Percentiles rank a stretch among this genome's conserved stretches.
Evolutionary conservation across 1,284 basidiomycete species (phyloP).

Genomic region (Sphagnurus paluster): DNA sequence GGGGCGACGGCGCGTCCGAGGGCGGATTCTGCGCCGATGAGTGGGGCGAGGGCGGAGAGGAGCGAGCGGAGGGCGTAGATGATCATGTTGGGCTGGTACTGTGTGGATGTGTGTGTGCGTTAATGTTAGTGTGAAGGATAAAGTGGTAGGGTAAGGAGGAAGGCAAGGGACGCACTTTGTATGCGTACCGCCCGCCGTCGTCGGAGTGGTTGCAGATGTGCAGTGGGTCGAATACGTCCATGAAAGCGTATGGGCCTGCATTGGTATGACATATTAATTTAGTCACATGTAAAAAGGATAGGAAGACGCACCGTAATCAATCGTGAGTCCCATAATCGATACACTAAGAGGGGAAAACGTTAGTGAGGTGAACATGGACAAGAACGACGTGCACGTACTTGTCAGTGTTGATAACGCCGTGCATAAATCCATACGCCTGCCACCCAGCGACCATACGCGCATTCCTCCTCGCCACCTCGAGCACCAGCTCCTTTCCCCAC

Average conservation of each 20-base stretch:
- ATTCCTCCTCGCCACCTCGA: slow-evolving; percentile 81
- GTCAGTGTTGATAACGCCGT: slow-evolving; percentile 96
- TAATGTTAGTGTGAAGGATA: too few relatives aligned
- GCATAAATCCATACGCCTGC: slow-evolving; percentile 95
- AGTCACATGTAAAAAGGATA: background rate
- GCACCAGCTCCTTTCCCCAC: slow-evolving; percentile 72
- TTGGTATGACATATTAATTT: background rate
- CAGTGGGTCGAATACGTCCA: slow-evolving; percentile 84
- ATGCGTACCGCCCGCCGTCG: slow-evolving; percentile 83
- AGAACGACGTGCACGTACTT: slow-evolving; percentile 53
- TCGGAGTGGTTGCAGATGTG: slow-evolving; percentile 97
- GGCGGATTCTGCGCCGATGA: slow-evolving; percentile 78
- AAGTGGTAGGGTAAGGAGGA: background rate
- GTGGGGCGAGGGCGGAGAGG: slow-evolving; percentile 64
- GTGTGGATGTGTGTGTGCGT: background rate
- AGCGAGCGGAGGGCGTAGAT: slow-evolving; percentile 35
- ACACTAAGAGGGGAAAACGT: slow-evolving; percentile 46
- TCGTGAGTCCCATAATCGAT: slow-evolving; percentile 86
- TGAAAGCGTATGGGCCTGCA: slow-evolving; percentile 92
- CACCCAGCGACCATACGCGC: slow-evolving; percentile 90
- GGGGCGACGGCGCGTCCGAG: slow-evolving; percentile 50
- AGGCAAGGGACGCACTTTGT: slow-evolving; percentile 52
- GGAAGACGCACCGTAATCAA: slow-evolving; percentile 75
- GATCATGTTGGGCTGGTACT: slow-evolving; percentile 62
- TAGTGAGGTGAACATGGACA: background rate